Conservation (phyloP, 345 rosid genomes). For the Corymbia maculata region DNA sequence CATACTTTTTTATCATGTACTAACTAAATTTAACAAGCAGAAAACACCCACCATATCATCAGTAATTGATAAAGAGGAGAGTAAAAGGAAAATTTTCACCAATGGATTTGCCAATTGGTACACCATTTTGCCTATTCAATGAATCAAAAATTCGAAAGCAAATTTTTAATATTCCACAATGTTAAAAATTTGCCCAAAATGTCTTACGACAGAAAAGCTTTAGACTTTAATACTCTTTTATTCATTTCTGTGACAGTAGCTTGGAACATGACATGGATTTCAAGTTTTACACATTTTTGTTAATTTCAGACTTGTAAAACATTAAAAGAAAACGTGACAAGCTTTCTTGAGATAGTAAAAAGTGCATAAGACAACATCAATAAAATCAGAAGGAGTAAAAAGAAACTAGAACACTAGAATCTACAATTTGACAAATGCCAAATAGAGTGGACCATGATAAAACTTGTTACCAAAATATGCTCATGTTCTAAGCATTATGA, state of each 20-base stretch:
- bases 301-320: background rate
- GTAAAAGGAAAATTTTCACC: background rate
- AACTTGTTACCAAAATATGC: background rate
- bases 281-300: background rate
- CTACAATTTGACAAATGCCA: background rate
- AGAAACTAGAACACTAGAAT: background rate
- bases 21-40: background rate
- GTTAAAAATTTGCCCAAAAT: background rate
- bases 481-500: background rate
- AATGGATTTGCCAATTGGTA: background rate
- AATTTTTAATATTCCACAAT: background rate
- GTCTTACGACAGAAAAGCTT: background rate
- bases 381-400: background rate
- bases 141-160: background rate
- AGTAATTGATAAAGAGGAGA: background rate
- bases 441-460: background rate
- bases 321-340: background rate
- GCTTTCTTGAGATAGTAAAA: background rate
- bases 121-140: background rate
- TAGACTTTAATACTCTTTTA: background rate
- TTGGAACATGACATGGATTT: background rate
- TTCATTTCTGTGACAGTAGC: background rate
- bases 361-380: background rate
- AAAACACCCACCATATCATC: background rate
- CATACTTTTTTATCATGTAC: background rate